Evolutionary conservation across 805 yeast species (phyloP).

Genomic region (Dipodascopsis tothii): DNA sequence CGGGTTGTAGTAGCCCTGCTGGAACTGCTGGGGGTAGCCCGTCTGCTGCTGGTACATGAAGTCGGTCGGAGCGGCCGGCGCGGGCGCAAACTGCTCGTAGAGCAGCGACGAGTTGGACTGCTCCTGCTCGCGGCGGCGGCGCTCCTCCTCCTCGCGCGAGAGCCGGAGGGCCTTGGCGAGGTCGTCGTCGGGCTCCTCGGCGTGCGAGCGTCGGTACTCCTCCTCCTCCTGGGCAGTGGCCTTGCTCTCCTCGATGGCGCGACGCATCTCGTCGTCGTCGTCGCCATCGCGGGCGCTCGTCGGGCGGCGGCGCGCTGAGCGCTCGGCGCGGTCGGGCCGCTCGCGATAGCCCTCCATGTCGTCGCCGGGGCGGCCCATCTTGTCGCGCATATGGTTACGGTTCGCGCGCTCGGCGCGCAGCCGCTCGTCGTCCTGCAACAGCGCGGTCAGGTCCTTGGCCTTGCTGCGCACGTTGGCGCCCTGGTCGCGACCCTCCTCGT

Average conservation of each 20-base stretch:
- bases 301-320: slow-evolving; percentile 2
- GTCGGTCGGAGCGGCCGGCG: slow-evolving; percentile 12
- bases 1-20: slow-evolving; percentile 7
- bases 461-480: slow-evolving; percentile 80
- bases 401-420: slow-evolving; percentile 58
- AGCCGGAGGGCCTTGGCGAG: slow-evolving; percentile 62
- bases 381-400: slow-evolving; percentile 26
- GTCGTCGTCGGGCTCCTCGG: slow-evolving; percentile 48
- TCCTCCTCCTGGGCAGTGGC: slow-evolving; percentile 75
- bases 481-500: slow-evolving; percentile 72
- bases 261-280: slow-evolving; percentile 66
- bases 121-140: slow-evolving; percentile 29
- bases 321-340: slow-evolving; percentile 1
- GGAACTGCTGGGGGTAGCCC: slow-evolving; percentile 23
- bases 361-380: slow-evolving; percentile 11
- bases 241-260: slow-evolving; percentile 73
- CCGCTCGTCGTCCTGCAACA: slow-evolving; percentile 75
- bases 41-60: slow-evolving; percentile 10
- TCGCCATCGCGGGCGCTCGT: slow-evolving; percentile 21
- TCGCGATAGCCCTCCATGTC: slow-evolving; percentile 4
- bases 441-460: slow-evolving; percentile 78
- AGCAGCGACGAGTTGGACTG: slow-evolving; percentile 5
- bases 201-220: slow-evolving; percentile 38
- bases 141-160: slow-evolving; percentile 65
- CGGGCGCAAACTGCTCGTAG: slow-evolving; percentile 4